A percentile compares a stretch with the other conserved stretches of the same genome.
These are phyloP conservation scores for Chaetomiaceae sp. DNA, from an alignment of 2,329 filamentous ascomycete species.

Conservation along the genomic window DNA sequence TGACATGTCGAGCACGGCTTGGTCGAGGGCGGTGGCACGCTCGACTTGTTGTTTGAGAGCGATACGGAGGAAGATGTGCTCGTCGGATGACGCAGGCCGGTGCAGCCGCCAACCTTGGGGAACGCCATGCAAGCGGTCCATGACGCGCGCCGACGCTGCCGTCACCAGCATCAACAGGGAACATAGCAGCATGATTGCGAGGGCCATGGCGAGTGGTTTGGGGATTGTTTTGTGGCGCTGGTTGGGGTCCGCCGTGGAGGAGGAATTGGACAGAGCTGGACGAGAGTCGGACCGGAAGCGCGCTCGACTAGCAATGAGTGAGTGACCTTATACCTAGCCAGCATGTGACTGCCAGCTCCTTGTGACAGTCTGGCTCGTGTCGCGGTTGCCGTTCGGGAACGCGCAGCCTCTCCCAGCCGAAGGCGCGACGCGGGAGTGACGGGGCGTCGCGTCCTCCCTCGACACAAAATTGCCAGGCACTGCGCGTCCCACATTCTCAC, in stretches of 20 bases:
- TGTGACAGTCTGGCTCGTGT: too few relatives aligned
- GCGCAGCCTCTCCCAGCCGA: not conserved
- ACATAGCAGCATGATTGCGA: conserved; percentile 13
- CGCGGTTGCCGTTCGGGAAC: not conserved
- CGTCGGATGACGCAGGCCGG: conserved; percentile 31
- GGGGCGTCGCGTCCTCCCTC: not conserved
- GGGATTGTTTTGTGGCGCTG: too few relatives aligned
- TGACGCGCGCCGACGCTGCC: conserved; percentile 29
- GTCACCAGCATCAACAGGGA: conserved; percentile 20
- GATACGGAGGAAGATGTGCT: conserved; percentile 42
- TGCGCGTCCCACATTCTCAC: too few relatives aligned
- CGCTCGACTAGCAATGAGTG: too few relatives aligned
- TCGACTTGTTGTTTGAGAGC: conserved; percentile 43
- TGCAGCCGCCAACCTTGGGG: conserved; percentile 35
- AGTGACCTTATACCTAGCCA: too few relatives aligned
- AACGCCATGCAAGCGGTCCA: conserved; percentile 32
- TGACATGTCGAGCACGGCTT: conserved; percentile 54
- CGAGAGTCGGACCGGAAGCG: too few relatives aligned
- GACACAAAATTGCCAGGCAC: too few relatives aligned
- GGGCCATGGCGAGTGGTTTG: not conserved
- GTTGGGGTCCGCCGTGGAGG: too few relatives aligned
- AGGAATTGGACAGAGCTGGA: too few relatives aligned
- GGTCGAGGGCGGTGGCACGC: conserved; percentile 42
- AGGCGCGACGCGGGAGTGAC: not conserved
- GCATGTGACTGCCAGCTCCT: too few relatives aligned